Evolutionary conservation across 2,329 filamentous ascomycete genomes (phyloP), one percentile per base, ranked within the genome.

Genomic region (Myriangium duriaei): DNA sequence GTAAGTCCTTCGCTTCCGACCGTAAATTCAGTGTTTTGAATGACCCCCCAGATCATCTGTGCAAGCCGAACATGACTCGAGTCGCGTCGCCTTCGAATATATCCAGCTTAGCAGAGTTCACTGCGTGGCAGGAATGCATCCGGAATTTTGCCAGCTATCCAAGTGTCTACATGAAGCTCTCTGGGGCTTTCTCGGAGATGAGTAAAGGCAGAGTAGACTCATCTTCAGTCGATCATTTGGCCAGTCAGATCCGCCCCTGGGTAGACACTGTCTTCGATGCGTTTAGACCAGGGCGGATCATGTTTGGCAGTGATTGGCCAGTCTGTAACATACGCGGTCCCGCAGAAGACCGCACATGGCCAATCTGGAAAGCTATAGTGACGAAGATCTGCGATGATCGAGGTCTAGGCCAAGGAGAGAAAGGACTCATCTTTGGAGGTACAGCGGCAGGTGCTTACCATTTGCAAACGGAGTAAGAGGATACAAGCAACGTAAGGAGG

Each of bases 301-400:
- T 96, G 79, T 95, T 91, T 58, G 87, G 80, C 15, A 87, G 81
- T 46, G 86, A 95, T 58, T 96, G 88, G 88, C 87, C 88, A 2
- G 79, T 95, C 1, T 93, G 85, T 61, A 87, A 84, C 45, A 63
- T 84, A 21, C 72, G 73, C 1, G 71, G 71, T 2, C 69, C 69
- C 0, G 60, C 58, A 1, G 67, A 66, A 30, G 63, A 69, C 33
- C 59, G 65, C 14, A 76, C 81, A 19, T 94, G 86, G 85, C 61
- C 63, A 24, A 72, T 79, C 49, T 95, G 87, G 87, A 72, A 66
- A 45, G 66, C 65, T 13, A 65, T 91, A 1, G 80, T 93, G 12
- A 73, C 79, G 45, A 65, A 65, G 45, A 67, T 83, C 49, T 72
- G 86, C 39, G 53, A 61, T 2, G 50, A 51, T 35, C 53, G 55